Conservation (phyloP, 1,139 yeast species). For the Magnusiomyces fungicola region DNA sequence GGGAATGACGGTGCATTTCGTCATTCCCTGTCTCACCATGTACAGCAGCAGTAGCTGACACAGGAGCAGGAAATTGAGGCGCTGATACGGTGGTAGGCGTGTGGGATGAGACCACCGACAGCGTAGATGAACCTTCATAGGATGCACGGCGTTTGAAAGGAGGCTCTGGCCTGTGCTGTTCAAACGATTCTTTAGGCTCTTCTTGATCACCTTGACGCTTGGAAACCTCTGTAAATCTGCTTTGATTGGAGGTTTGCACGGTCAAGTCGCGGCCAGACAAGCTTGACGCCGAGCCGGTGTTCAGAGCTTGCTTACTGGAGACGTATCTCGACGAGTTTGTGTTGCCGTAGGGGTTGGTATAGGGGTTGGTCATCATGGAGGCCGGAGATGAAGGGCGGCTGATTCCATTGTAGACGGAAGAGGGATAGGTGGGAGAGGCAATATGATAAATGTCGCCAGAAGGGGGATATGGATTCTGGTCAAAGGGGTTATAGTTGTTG, state of each 20-base stretch:
- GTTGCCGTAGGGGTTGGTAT: slow-evolving; percentile 10
- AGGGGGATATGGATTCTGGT: slow-evolving; percentile 12
- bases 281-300: slow-evolving; percentile 2
- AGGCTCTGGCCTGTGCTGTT: no score
- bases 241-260: background rate
- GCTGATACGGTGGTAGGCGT: slow-evolving; percentile 7
- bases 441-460: slow-evolving; percentile 9
- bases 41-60: background rate
- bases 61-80: slow-evolving; percentile 5
- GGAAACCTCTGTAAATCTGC: background rate
- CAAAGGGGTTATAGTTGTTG: slow-evolving; percentile 12
- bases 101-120: slow-evolving; percentile 9
- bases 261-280: background rate
- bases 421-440: slow-evolving; percentile 10
- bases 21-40: background rate
- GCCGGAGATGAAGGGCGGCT: slow-evolving; percentile 12
- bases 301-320: slow-evolving; percentile 8
- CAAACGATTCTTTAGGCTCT: background rate
- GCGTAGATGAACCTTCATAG: slow-evolving; percentile 4
- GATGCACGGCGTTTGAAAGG: background rate
- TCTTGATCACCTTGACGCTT: background rate
- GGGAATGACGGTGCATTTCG: background rate
- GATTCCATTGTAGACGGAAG: slow-evolving; percentile 4
- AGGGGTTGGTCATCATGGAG: slow-evolving; percentile 7
- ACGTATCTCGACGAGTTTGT: background rate